Percentiles rank a stretch among this genome's conserved stretches.
Conservation (phyloP, 306 rosid species). For the Glycine soja region DNA sequence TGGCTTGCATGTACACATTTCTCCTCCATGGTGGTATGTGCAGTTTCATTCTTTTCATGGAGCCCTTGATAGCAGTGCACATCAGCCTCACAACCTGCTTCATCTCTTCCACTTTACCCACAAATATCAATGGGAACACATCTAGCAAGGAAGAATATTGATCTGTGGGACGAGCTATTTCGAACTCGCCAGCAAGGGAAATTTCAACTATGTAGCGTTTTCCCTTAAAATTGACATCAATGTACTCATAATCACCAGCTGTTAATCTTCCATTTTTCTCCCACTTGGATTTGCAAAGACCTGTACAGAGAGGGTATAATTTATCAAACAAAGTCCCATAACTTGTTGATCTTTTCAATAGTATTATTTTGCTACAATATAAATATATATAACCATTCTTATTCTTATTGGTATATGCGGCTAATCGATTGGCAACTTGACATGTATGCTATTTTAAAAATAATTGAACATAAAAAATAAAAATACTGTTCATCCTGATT, state of each 20-base stretch:
- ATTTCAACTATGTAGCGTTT: slow-evolving; percentile 74
- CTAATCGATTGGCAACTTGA: not conserved
- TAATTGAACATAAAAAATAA: not conserved
- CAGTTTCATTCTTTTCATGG: slow-evolving; percentile 65
- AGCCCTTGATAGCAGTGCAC: slow-evolving; percentile 71
- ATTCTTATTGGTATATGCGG: not conserved
- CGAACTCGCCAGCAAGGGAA: slow-evolving; percentile 59
- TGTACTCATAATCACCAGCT: slow-evolving; percentile 71
- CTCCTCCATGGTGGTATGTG: slow-evolving; percentile 88
- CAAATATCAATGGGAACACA: slow-evolving; percentile 64
- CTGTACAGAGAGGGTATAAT: slow-evolving; percentile 47
- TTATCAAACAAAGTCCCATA: not conserved
- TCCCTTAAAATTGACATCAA: slow-evolving; percentile 62
- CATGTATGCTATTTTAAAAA: not conserved
- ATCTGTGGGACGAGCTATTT: slow-evolving; percentile 79
- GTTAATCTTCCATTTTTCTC: slow-evolving; percentile 62
- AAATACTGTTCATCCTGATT: not conserved
- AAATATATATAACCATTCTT: not conserved
- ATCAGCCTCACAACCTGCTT: slow-evolving; percentile 64
- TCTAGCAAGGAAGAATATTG: slow-evolving; percentile 61
- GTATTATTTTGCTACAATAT: not conserved
- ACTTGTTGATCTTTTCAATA: not conserved
- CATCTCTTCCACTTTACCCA: slow-evolving; percentile 66
- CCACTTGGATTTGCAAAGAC: slow-evolving; percentile 90
- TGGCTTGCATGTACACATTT: slow-evolving; percentile 71